Percentiles rank a stretch among this genome's conserved stretches.
Evolutionary conservation across 2,329 filamentous ascomycete genomes (phyloP).

Genomic region (Trichoderma aggressivum): DNA sequence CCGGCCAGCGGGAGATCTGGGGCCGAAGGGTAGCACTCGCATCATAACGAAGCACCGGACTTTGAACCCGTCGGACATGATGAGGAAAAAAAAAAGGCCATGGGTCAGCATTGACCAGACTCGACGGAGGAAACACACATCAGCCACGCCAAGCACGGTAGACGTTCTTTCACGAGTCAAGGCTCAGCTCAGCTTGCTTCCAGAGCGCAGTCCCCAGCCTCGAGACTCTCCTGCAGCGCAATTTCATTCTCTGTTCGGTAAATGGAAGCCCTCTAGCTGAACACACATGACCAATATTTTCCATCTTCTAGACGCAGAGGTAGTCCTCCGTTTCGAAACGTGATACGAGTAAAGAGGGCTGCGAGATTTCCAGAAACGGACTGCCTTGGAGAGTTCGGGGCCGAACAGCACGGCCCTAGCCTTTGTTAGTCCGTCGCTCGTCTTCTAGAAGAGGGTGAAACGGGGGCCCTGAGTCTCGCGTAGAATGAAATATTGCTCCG

Average conservation of each 20-base stretch:
- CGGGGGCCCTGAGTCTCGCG: not conserved
- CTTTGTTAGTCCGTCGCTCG: not conserved
- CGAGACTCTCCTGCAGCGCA: not conserved
- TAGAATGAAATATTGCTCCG: not conserved
- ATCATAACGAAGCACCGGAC: not conserved
- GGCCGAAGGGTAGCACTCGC: not conserved
- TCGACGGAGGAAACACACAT: not conserved
- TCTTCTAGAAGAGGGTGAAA: conserved; percentile 15
- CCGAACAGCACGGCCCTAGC: not conserved
- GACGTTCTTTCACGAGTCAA: conserved; percentile 1
- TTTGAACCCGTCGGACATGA: not conserved
- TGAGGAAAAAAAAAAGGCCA: not conserved
- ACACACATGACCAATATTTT: not conserved
- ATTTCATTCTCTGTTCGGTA: not conserved
- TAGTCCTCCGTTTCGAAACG: conserved; percentile 5
- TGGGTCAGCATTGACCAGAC: not conserved
- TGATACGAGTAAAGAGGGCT: not conserved
- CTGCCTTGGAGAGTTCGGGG: not conserved
- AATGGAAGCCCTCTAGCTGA: not conserved
- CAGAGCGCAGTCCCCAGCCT: not conserved
- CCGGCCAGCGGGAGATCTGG: not conserved
- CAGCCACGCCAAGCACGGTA: not conserved
- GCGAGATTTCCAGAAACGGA: not conserved
- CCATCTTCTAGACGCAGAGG: not conserved
- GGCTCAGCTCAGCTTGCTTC: not conserved